Evolutionary conservation across 2,329 filamentous ascomycete genomes (phyloP), one percentile per base, ranked within the genome.

Genomic region (Aspergillus flavus): DNA sequence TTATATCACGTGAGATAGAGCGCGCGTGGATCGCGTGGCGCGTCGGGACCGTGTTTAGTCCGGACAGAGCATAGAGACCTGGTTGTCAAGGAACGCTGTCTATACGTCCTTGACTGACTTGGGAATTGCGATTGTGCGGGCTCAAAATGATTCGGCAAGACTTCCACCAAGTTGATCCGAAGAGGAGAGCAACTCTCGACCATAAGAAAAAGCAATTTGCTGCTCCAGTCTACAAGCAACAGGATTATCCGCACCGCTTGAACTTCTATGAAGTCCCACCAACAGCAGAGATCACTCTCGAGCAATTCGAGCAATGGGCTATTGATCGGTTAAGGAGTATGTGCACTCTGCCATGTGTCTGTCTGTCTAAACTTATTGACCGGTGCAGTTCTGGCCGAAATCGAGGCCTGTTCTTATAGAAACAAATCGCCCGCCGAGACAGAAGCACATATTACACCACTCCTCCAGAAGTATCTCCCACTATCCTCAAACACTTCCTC

Each of bases 251-350:
- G 16, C 86, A 94, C 78, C 90, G 94, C 61, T 86, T 99, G 73
- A 99, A 96, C 83, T 94, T 97, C 79, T 99, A 99, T 81, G 82
- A 88, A 50, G 85, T 90, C 30, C 92, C 95, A 53, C 95, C 95
- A 0, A 97, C 93, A 0, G 91, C 91, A 55, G 95, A 99, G 75
- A 95, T 99, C 71, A 96, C 93, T 0, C 88, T 99, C 48, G 95
- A 99, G 75, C 90, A 99, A 76, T 99, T 99, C 73, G 95, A 99
- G 77, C 93, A 97, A 85, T 99, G 95, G 95, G 95, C 94, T 12
- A 98, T 99, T 73, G 92, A 96, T 73, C 86, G 95, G 62, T 79
- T 99, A 68, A 90, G 93, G 80, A 87, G 93, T 93, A 82, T 61
- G 81, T 59, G 10, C 19, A 19, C 2, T 26, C 14, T 6, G 3